A percentile compares a stretch with the other conserved stretches of the same genome.
Evolutionary conservation across 2,329 filamentous ascomycete species (phyloP).

Genomic region (Nemania serpens): DNA sequence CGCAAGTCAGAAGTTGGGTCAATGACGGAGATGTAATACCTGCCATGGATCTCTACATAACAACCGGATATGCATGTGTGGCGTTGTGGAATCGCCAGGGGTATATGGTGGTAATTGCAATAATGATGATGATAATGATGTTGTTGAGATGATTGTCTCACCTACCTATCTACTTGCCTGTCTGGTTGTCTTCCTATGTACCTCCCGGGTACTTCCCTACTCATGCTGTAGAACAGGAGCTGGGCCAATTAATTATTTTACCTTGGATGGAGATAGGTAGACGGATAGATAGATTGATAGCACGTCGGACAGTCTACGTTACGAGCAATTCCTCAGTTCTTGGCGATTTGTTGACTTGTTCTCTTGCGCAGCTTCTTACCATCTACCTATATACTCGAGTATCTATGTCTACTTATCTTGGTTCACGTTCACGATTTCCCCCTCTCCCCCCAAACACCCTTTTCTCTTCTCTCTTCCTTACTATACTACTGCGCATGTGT

Average conservation of each 20-base stretch:
- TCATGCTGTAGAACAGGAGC: neutral
- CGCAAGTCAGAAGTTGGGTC: neutral
- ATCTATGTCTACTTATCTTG: no score
- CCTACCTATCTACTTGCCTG: neutral
- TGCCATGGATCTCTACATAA: neutral
- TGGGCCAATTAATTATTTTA: neutral
- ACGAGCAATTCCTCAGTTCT: neutral
- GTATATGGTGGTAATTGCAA: neutral
- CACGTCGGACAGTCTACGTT: neutral
- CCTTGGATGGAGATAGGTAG: neutral
- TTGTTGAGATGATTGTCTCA: neutral
- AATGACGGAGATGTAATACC: neutral
- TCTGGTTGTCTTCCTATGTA: no score
- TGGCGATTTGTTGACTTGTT: neutral
- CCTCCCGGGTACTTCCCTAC: neutral
- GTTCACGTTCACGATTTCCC: no score
- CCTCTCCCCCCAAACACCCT: no score
- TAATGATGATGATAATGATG: slow-evolving; percentile 8
- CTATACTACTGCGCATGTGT: no score
- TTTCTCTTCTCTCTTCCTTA: no score
- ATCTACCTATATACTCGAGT: no score
- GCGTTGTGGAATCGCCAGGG: slow-evolving; percentile 8
- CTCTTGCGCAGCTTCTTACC: no score
- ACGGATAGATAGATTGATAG: slow-evolving; percentile 7
- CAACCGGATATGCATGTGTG: slow-evolving; percentile 10